A percentile compares a stretch with the other conserved stretches of the same genome.
These are phyloP conservation scores for Zasmidium citrigriseum DNA, from an alignment of 2,329 filamentous ascomycete species.

Conservation along the genomic window DNA sequence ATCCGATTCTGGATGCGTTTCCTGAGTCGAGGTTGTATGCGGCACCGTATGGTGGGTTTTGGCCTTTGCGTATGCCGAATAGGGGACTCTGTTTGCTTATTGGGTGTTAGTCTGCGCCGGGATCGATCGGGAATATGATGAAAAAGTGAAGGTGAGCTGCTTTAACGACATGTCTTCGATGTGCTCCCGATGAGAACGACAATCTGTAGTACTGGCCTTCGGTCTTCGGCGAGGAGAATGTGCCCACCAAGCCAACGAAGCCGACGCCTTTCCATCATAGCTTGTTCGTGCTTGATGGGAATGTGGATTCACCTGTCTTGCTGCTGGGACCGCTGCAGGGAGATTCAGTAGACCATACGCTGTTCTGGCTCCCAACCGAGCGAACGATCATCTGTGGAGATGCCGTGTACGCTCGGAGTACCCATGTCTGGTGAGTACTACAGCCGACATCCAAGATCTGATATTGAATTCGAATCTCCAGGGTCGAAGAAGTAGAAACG, in stretches of 20 bases:
- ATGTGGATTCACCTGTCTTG: not conserved
- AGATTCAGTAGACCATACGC: not conserved
- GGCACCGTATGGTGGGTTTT: not conserved
- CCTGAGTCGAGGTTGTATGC: not conserved
- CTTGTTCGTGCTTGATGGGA: not conserved
- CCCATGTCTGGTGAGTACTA: not conserved
- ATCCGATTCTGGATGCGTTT: not conserved
- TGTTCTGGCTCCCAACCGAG: not conserved
- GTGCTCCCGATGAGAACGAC: not conserved
- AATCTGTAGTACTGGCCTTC: not conserved
- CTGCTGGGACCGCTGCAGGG: not conserved
- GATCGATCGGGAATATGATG: not conserved
- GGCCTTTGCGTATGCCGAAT: not conserved
- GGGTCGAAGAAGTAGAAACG: not conserved
- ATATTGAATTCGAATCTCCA: too few species aligned
- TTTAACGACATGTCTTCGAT: not conserved
- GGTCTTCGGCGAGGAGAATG: not conserved
- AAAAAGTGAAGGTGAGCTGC: not conserved
- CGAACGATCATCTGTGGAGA: not conserved
- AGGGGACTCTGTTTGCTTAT: not conserved
- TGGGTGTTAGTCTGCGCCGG: not conserved
- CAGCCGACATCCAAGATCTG: too few species aligned
- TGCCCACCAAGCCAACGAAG: not conserved
- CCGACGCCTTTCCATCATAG: not conserved
- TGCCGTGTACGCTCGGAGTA: not conserved